Conservation (phyloP, 2,329 filamentous ascomycete species). For the Gaeumannomyces tritici region DNA sequence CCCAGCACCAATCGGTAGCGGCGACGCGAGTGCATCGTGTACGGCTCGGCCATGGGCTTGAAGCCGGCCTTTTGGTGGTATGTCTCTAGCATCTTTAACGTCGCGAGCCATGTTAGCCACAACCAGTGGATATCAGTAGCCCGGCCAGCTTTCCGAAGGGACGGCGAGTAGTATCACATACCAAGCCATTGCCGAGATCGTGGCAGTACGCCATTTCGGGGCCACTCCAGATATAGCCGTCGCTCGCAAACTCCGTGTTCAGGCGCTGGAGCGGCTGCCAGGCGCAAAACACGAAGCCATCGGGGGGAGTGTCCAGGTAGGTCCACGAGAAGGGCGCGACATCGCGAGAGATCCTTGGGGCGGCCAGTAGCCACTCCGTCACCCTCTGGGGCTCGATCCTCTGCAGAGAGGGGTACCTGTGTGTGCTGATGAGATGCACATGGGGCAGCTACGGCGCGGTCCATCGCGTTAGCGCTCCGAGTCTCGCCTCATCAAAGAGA, state of each 20-base stretch:
- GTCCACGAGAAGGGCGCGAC: slow-evolving; percentile 87
- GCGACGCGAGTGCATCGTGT: slow-evolving; percentile 68
- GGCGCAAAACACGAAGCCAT: slow-evolving; percentile 73
- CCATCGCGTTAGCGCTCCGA: not conserved
- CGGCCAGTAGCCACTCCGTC: slow-evolving; percentile 72
- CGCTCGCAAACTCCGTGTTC: slow-evolving; percentile 69
- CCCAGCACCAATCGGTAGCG: slow-evolving; percentile 73
- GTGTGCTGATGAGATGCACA: slow-evolving; percentile 80
- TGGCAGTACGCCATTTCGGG: slow-evolving; percentile 69
- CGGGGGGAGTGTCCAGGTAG: slow-evolving; percentile 72
- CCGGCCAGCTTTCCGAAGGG: not conserved
- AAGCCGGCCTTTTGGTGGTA: slow-evolving; percentile 76
- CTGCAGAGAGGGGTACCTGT: slow-evolving; percentile 66
- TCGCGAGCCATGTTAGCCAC: not conserved
- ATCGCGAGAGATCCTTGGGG: slow-evolving; percentile 77
- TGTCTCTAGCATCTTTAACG: slow-evolving; percentile 70
- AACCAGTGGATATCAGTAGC: not conserved
- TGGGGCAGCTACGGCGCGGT: slow-evolving; percentile 59
- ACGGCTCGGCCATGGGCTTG: slow-evolving; percentile 57
- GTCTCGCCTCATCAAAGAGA: slow-evolving; percentile 20
- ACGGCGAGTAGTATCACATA: slow-evolving; percentile 23
- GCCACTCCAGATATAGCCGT: slow-evolving; percentile 87
- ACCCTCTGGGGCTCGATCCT: slow-evolving; percentile 67
- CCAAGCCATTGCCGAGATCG: slow-evolving; percentile 54
- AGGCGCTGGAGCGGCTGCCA: slow-evolving; percentile 76